Conservation (phyloP, 305 asterid species). For the Solanum hybrid region DNA sequence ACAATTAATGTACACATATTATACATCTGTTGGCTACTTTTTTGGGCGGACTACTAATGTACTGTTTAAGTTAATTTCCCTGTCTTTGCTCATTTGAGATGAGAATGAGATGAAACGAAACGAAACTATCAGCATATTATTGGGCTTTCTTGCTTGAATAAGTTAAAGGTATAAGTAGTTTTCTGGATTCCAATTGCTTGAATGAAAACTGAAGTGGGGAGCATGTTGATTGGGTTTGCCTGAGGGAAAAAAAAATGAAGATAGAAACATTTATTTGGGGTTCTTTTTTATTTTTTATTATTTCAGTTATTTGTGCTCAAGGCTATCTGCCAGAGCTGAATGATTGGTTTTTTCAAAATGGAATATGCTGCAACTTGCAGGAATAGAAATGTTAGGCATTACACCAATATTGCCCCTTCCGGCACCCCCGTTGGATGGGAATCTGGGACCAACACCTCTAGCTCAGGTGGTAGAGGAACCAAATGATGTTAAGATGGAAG, state of each 20-base stretch:
- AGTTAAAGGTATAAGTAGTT: neutral
- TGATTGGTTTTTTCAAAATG: neutral
- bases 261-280: neutral
- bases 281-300: neutral
- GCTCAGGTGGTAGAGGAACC: slow-evolving; percentile 48
- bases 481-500: slow-evolving; percentile 19
- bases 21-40: neutral
- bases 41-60: neutral
- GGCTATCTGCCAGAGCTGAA: neutral
- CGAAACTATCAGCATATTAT: neutral
- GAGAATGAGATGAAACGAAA: neutral
- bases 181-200: neutral
- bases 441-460: slow-evolving; percentile 51
- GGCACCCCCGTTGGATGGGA: slow-evolving; percentile 70
- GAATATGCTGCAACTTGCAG: slow-evolving; percentile 12
- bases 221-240: neutral
- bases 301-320: neutral
- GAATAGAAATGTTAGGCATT: slow-evolving; percentile 45
- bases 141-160: neutral
- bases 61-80: neutral
- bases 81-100: neutral
- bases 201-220: neutral
- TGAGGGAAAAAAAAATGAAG: neutral
- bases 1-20: neutral
- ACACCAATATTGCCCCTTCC: slow-evolving; percentile 71